Conservation (phyloP, 2,329 filamentous ascomycete genomes). For the Calonectria ilicicola region DNA sequence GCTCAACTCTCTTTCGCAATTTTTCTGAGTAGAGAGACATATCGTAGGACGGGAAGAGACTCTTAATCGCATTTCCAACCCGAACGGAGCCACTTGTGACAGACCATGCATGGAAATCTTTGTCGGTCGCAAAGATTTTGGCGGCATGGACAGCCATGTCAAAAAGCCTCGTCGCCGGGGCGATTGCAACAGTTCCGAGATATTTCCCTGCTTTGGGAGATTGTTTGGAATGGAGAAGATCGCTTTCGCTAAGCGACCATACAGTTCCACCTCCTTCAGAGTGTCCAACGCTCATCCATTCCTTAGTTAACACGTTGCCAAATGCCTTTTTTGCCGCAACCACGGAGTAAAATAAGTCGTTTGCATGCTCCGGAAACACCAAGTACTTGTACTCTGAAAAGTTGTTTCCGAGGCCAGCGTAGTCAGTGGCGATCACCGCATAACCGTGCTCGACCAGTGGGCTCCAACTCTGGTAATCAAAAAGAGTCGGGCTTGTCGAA, state of each 20-base stretch:
- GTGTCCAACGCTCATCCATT: slow-evolving; percentile 2
- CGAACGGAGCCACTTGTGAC: neutral
- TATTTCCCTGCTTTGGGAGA: neutral
- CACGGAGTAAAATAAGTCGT: neutral
- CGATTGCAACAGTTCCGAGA: neutral
- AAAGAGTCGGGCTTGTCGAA: neutral
- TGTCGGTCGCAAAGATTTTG: neutral
- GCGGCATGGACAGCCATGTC: neutral
- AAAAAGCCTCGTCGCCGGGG: neutral
- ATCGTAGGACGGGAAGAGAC: neutral
- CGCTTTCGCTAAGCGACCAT: neutral
- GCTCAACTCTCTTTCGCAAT: neutral
- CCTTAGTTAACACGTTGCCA: neutral
- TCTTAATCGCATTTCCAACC: neutral
- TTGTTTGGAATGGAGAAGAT: neutral
- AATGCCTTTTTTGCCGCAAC: neutral
- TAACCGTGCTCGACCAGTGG: neutral
- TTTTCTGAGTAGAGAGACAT: neutral
- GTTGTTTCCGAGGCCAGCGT: neutral
- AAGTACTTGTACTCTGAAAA: neutral
- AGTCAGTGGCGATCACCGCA: neutral
- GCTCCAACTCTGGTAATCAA: neutral
- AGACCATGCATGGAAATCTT: neutral
- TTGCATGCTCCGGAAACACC: neutral
- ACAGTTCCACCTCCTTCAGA: neutral